A percentile compares a stretch with the other conserved stretches of the same genome.
phyloP scores from a whole-genome alignment of 139 green algal species.

The Chlamydomonas applanata region DNA sequence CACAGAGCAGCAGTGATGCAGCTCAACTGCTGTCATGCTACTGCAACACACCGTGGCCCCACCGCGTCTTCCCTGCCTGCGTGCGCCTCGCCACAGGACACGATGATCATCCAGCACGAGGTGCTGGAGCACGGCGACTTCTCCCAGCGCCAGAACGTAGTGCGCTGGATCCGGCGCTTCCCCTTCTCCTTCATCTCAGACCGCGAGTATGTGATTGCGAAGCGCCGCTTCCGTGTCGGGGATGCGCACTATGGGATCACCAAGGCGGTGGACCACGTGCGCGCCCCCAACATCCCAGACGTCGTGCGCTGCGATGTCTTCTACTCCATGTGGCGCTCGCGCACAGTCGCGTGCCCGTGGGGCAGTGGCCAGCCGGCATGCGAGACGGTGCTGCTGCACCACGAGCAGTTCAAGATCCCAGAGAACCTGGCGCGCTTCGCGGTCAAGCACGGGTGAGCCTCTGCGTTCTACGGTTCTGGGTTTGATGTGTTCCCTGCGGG shows the following conservation, averaged over 20 bases:
- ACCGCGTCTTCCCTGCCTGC: background rate
- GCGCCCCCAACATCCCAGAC: background rate
- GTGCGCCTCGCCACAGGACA: constrained; percentile 53
- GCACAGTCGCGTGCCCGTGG: constrained; percentile 66
- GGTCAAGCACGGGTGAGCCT: constrained; percentile 24
- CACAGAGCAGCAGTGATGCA: too few species aligned
- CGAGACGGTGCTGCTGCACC: constrained; percentile 83
- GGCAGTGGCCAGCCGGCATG: constrained; percentile 58
- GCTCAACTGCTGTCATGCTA: too few species aligned
- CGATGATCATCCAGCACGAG: constrained; percentile 72
- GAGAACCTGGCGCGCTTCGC: constrained; percentile 71
- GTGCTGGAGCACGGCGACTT: constrained; percentile 61
- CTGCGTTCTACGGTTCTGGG: too few species aligned
- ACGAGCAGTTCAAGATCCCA: constrained; percentile 87
- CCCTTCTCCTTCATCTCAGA: constrained; percentile 84
- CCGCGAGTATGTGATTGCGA: constrained; percentile 84
- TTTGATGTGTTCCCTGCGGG: too few species aligned
- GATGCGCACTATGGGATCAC: constrained; percentile 70
- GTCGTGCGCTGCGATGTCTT: constrained; percentile 59
- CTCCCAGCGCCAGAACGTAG: constrained; percentile 69
- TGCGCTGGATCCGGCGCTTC: constrained; percentile 86
- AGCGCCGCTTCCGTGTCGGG: constrained; percentile 52
- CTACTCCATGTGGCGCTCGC: constrained; percentile 63
- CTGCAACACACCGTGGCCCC: background rate
- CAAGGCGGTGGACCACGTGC: constrained; percentile 54